A percentile compares a stretch with the other conserved stretches of the same genome.
Evolutionary conservation across 768 basidiomycete genomes (phyloP).

Genomic region (Lepiota venenata): DNA sequence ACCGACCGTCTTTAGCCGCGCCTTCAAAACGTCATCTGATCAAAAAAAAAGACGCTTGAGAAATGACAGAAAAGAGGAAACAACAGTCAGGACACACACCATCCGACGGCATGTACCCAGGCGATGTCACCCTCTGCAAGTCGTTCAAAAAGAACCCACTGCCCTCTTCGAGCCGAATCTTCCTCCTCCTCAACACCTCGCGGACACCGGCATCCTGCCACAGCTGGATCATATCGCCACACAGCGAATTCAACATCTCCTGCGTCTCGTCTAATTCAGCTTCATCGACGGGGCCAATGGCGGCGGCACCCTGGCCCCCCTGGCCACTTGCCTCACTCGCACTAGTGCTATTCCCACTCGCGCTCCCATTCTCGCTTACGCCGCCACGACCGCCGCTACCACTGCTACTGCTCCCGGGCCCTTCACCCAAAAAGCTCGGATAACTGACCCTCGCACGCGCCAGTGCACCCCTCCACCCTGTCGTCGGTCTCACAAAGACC

Average conservation of each 20-base stretch:
- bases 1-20: conserved; percentile 73
- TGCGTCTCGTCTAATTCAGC: conserved; percentile 49
- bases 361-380: not conserved
- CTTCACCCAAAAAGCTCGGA: conserved; percentile 23
- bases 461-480: conserved; percentile 61
- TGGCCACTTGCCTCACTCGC: conserved; percentile 37
- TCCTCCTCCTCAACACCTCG: conserved; percentile 50
- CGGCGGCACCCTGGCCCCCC: no score
- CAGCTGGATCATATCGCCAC: conserved; percentile 60
- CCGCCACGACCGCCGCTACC: conserved; percentile 20
- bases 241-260: conserved; percentile 53
- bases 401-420: conserved; percentile 10
- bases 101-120: conserved; percentile 65
- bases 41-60: not conserved
- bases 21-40: conserved; percentile 75
- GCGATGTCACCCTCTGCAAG: conserved; percentile 59
- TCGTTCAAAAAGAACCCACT: conserved; percentile 80
- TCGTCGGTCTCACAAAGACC: conserved; percentile 61
- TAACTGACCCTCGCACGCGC: conserved; percentile 38
- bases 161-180: conserved; percentile 65
- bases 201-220: conserved; percentile 65
- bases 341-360: conserved; percentile 32
- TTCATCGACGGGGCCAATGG: conserved; percentile 28
- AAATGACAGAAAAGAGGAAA: not conserved
- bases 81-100: conserved; percentile 32